Conservation (phyloP, 345 rosid genomes). For the Heritiera fomes region DNA sequence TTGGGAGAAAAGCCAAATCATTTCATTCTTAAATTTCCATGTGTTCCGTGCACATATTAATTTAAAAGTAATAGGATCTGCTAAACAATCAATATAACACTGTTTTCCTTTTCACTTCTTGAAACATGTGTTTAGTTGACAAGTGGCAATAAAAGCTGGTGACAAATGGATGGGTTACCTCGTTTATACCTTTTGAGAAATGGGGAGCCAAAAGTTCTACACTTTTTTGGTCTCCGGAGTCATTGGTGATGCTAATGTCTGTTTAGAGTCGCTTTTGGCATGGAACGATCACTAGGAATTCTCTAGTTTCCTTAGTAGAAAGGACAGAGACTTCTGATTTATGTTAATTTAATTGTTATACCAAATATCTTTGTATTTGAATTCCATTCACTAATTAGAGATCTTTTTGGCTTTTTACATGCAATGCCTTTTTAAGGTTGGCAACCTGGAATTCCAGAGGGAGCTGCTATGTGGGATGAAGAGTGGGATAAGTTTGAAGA, state of each 20-base stretch:
- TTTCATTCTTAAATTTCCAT: background rate
- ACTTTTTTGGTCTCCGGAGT: background rate
- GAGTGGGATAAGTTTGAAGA: constrained; percentile 99
- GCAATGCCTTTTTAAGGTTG: constrained; percentile 59
- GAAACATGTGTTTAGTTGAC: background rate
- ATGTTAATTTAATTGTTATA: background rate
- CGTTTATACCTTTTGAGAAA: constrained; percentile 6
- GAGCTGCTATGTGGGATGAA: constrained; percentile 91
- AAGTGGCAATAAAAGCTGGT: background rate
- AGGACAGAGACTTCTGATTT: background rate
- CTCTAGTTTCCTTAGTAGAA: background rate
- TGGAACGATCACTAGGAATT: background rate
- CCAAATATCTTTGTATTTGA: too few species aligned
- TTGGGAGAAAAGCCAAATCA: too few species aligned
- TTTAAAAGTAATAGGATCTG: background rate
- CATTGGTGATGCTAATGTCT: background rate
- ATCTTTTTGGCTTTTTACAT: constrained; percentile 18
- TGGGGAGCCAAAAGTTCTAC: background rate
- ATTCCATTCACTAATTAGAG: background rate
- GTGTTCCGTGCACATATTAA: background rate
- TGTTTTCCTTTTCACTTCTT: constrained; percentile 14
- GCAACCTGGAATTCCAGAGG: constrained; percentile 92
- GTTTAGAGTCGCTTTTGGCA: constrained; percentile 4
- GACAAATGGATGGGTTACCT: background rate
- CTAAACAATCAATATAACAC: background rate